phyloP scores from a whole-genome alignment of 1,284 basidiomycete genomes.

The Hemileia vastatrix region DNA sequence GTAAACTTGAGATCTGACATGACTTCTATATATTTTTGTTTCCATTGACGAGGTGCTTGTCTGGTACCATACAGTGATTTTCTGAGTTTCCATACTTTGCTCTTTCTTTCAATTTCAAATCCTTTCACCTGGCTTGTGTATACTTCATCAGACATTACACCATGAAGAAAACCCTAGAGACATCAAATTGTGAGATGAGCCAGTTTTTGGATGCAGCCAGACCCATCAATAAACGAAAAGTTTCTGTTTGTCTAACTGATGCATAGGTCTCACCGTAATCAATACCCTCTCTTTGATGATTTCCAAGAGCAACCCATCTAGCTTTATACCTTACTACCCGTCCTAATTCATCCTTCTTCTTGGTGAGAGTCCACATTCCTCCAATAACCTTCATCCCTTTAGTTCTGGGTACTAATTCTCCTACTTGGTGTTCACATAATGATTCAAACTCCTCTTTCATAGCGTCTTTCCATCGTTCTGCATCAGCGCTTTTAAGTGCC shows the following conservation, averaged over 20 bases:
- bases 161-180: neutral
- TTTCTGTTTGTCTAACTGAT: neutral
- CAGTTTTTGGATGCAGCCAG: neutral
- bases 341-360: neutral
- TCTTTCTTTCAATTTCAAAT: too few species aligned
- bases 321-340: neutral
- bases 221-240: neutral
- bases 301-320: constrained; percentile 9
- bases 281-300: neutral
- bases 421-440: neutral
- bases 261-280: neutral
- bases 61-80: too few species aligned
- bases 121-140: too few species aligned
- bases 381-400: neutral
- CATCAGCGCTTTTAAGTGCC: too few species aligned
- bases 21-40: too few species aligned
- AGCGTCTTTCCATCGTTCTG: too few species aligned
- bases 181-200: neutral
- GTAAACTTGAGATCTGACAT: too few species aligned
- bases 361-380: neutral
- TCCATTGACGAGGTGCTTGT: too few species aligned
- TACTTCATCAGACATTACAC: too few species aligned
- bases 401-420: neutral
- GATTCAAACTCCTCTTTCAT: too few species aligned
- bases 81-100: too few species aligned